Percentiles rank a stretch among this genome's conserved stretches.
Conservation (phyloP, 73 alveolate species). For the Uronychia setigera region DNA sequence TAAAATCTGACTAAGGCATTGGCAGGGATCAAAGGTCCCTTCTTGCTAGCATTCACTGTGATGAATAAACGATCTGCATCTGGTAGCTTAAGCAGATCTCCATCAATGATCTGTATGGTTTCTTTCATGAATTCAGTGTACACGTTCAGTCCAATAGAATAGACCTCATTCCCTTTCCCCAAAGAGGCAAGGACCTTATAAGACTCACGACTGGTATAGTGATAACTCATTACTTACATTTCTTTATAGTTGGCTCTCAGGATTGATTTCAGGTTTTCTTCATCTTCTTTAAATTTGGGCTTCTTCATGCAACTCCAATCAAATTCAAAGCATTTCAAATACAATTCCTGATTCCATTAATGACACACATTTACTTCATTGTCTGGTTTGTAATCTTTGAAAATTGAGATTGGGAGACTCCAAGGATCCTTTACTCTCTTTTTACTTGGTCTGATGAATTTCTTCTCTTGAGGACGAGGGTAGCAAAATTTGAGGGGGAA, state of each 20-base stretch:
- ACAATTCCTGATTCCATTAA: background rate
- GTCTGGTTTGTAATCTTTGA: slow-evolving; percentile 43
- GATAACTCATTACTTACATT: slow-evolving; percentile 16
- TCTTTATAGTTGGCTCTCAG: slow-evolving; percentile 29
- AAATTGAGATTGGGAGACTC: slow-evolving; percentile 28
- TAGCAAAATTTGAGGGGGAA: background rate
- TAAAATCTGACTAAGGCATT: slow-evolving; percentile 48
- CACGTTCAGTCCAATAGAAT: slow-evolving; percentile 33
- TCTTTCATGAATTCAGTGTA: slow-evolving; percentile 46
- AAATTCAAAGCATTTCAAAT: slow-evolving; percentile 44
- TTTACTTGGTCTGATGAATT: slow-evolving; percentile 33
- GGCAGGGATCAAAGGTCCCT: slow-evolving; percentile 48
- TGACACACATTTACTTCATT: background rate
- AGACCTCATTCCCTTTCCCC: slow-evolving; percentile 30
- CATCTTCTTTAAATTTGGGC: slow-evolving; percentile 19
- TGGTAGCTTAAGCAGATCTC: slow-evolving; percentile 31
- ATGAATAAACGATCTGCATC: slow-evolving; percentile 51
- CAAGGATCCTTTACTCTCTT: slow-evolving; percentile 45
- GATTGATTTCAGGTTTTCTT: slow-evolving; percentile 25
- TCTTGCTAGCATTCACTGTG: slow-evolving; percentile 40
- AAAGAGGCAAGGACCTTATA: slow-evolving; percentile 32
- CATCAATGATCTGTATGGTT: slow-evolving; percentile 26
- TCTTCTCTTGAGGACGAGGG: slow-evolving; percentile 29
- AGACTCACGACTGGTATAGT: slow-evolving; percentile 3
- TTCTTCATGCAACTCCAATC: slow-evolving; percentile 42